Evolutionary conservation across 164 flowering plant genomes (phyloP).

Genomic region (Magnolia sinica): DNA sequence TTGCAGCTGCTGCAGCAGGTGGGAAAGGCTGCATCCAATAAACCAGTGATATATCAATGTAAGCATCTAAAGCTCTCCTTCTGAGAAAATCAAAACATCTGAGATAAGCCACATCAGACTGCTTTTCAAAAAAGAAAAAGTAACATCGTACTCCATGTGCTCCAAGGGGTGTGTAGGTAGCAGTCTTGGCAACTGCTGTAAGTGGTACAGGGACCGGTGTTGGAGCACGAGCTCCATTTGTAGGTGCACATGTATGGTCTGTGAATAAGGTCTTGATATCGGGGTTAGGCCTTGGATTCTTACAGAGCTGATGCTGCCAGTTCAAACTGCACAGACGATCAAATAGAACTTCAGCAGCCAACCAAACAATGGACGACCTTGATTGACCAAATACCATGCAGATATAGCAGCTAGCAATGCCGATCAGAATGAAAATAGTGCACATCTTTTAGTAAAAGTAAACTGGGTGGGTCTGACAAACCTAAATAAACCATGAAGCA

Average conservation of each 20-base stretch:
- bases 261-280: slow-evolving; percentile 85
- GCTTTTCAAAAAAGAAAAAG: not conserved
- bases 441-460: no score
- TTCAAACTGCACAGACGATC: slow-evolving; percentile 59
- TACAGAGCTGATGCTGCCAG: slow-evolving; percentile 97
- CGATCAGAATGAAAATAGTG: not conserved
- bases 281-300: slow-evolving; percentile 91
- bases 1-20: slow-evolving; percentile 46
- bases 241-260: slow-evolving; percentile 76
- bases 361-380: not conserved
- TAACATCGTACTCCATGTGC: slow-evolving; percentile 62
- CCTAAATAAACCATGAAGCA: not conserved
- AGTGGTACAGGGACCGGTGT: slow-evolving; percentile 70
- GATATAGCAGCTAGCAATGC: not conserved
- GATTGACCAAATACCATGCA: not conserved
- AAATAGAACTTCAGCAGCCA: slow-evolving; percentile 11
- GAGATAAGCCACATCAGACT: not conserved
- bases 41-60: not conserved
- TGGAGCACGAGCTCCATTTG: slow-evolving; percentile 76
- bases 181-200: slow-evolving; percentile 66
- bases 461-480: no score
- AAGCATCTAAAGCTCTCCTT: not conserved
- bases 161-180: slow-evolving; percentile 60
- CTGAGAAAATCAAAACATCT: slow-evolving; percentile 1
- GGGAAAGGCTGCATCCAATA: slow-evolving; percentile 61